Percentiles rank a stretch among this genome's conserved stretches.
Evolutionary conservation across 768 basidiomycete species (phyloP).

Genomic region (Mycena galopus): DNA sequence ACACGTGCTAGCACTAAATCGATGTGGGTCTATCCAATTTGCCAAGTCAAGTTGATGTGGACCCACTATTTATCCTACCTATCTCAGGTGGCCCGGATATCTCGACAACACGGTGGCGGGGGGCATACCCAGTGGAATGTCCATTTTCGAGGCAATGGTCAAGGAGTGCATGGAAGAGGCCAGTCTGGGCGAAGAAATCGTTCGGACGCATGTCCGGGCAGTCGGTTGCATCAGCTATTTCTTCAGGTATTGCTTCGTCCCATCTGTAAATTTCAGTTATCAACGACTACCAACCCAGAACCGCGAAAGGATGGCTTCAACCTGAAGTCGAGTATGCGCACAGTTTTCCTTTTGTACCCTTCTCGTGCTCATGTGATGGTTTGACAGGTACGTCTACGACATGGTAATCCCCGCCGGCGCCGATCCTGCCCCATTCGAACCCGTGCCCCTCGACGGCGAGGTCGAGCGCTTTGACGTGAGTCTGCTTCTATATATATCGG

Average conservation of each 20-base stretch:
- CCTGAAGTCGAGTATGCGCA: conserved; percentile 83
- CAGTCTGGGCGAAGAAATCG: conserved; percentile 76
- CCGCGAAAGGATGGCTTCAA: conserved; percentile 82
- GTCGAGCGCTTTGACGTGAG: conserved; percentile 92
- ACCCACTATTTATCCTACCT: not conserved
- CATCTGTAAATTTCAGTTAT: not conserved
- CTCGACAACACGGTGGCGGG: conserved; percentile 95
- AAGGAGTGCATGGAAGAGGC: conserved; percentile 98
- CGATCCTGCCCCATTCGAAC: conserved; percentile 66
- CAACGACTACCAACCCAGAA: conserved; percentile 50
- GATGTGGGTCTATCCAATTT: conserved; percentile 78
- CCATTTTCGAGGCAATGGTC: conserved; percentile 78
- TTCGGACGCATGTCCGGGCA: conserved; percentile 67
- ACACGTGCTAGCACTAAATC: conserved; percentile 88
- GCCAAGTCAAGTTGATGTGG: no score
- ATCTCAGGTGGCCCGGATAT: conserved; percentile 80
- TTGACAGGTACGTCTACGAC: conserved; percentile 85
- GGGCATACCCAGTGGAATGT: conserved; percentile 87
- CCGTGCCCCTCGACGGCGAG: conserved; percentile 89
- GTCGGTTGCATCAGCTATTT: conserved; percentile 88
- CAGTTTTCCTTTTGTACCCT: not conserved
- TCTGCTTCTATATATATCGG: not conserved
- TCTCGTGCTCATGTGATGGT: not conserved
- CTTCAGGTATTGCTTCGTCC: conserved; percentile 65
- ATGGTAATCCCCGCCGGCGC: conserved; percentile 71